Conservation (phyloP, 352 stramenopile genomes). For the Phytophthora melonis region DNA sequence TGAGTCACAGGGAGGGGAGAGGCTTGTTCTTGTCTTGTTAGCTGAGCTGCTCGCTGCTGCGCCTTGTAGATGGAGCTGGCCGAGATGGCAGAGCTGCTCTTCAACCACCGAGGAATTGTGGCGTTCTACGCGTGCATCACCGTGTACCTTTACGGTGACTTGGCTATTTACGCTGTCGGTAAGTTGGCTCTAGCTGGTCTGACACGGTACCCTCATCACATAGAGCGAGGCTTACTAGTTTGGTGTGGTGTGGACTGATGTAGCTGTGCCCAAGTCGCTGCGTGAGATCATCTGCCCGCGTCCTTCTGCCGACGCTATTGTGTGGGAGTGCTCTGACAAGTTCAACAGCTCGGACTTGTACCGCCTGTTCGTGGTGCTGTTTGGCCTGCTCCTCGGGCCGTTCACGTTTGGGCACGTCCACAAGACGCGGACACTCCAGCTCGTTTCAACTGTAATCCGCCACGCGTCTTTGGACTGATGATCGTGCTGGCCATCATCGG, state of each 20-base stretch:
- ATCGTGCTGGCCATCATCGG: conserved; percentile 78
- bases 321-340: conserved; percentile 78
- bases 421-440: conserved; percentile 84
- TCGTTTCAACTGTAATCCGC: conserved; percentile 84
- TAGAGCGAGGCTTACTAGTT: not conserved
- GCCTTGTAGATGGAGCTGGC: conserved; percentile 79
- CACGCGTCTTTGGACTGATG: conserved; percentile 89
- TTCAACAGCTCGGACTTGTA: conserved; percentile 87
- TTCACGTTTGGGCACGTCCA: conserved; percentile 87
- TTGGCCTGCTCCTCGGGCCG: conserved; percentile 75
- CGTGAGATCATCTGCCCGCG: conserved; percentile 86
- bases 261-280: conserved; percentile 90
- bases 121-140: conserved; percentile 86
- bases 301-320: conserved; percentile 45
- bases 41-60: not conserved
- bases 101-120: conserved; percentile 66
- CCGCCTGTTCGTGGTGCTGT: conserved; percentile 80
- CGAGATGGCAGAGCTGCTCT: conserved; percentile 85
- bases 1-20: no score
- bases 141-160: conserved; percentile 88
- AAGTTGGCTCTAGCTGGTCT: conserved; percentile 23
- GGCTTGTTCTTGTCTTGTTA: no score
- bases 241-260: not conserved
- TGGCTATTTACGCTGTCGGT: conserved; percentile 90
- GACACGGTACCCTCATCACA: not conserved